Evolutionary conservation across 257 asterid species (phyloP).

Genomic region (Ballota nigra): DNA sequence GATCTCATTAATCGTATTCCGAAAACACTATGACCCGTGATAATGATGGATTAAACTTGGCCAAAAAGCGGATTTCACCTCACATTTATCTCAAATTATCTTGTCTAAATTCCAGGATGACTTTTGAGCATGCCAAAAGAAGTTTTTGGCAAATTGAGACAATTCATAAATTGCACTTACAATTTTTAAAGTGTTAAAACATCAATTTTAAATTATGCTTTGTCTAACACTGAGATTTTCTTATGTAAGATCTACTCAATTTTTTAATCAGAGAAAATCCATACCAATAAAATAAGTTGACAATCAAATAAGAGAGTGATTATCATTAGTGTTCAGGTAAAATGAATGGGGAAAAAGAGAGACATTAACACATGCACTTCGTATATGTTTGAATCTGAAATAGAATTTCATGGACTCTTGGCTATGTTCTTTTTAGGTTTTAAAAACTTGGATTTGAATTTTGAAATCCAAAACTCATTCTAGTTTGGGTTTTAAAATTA

Average conservation of each 20-base stretch:
- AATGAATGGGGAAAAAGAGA: no score
- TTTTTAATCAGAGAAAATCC: not conserved
- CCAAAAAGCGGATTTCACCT: constrained; percentile 19
- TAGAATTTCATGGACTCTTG: not conserved
- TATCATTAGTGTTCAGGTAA: not conserved
- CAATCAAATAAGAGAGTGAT: no score
- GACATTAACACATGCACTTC: not conserved
- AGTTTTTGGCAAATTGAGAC: not conserved
- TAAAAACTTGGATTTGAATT: no score
- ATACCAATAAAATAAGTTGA: not conserved
- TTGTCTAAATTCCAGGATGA: not conserved
- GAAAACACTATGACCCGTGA: constrained; percentile 4
- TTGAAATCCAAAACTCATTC: no score
- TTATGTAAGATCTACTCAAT: no score
- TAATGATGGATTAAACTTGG: constrained; percentile 5
- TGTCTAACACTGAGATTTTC: no score
- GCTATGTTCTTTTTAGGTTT: not conserved
- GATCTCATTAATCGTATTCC: not conserved
- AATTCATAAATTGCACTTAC: no score
- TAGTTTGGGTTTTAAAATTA: no score
- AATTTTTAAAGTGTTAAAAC: no score
- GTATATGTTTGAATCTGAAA: not conserved
- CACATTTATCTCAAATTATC: constrained; percentile 14
- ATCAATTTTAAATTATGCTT: no score
- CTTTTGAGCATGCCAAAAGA: constrained; percentile 4